Conservation (phyloP, 768 basidiomycete species). For the Amanita fuliginea region DNA sequence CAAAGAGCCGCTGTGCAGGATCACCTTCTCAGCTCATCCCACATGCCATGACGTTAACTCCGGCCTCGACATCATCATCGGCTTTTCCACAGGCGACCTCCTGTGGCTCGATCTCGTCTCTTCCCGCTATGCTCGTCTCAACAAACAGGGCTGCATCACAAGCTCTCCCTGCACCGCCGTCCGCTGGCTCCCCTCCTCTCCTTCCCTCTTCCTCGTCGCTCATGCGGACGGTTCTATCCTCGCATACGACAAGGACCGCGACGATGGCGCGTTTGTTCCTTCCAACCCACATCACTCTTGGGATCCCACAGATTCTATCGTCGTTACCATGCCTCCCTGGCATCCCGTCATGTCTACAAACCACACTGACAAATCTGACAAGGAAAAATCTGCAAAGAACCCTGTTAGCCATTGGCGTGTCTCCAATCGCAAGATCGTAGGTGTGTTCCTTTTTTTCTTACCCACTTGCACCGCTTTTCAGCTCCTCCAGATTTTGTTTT, state of each 20-base stretch:
- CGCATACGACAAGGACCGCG: slow-evolving; percentile 85
- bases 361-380: slow-evolving; percentile 40
- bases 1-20: slow-evolving; percentile 78
- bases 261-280: slow-evolving; percentile 65
- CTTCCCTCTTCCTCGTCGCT: slow-evolving; percentile 74
- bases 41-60: slow-evolving; percentile 88
- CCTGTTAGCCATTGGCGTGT: slow-evolving; percentile 89
- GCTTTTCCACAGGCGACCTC: slow-evolving; percentile 90
- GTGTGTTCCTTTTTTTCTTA: slow-evolving; percentile 26
- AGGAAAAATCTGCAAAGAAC: slow-evolving; percentile 67
- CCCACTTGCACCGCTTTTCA: not conserved
- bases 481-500: slow-evolving; percentile 67
- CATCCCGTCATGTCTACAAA: slow-evolving; percentile 50
- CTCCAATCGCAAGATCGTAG: slow-evolving; percentile 59
- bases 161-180: slow-evolving; percentile 81
- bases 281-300: slow-evolving; percentile 37
- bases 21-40: slow-evolving; percentile 79
- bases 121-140: slow-evolving; percentile 74
- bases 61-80: slow-evolving; percentile 77
- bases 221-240: slow-evolving; percentile 86
- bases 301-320: slow-evolving; percentile 68
- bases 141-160: slow-evolving; percentile 81
- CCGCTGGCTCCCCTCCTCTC: slow-evolving; percentile 76
- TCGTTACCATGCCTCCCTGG: slow-evolving; percentile 81
- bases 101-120: slow-evolving; percentile 88